phyloP scores from a whole-genome alignment of 2,329 filamentous ascomycete genomes.

The Pestalotiopsis fici region DNA sequence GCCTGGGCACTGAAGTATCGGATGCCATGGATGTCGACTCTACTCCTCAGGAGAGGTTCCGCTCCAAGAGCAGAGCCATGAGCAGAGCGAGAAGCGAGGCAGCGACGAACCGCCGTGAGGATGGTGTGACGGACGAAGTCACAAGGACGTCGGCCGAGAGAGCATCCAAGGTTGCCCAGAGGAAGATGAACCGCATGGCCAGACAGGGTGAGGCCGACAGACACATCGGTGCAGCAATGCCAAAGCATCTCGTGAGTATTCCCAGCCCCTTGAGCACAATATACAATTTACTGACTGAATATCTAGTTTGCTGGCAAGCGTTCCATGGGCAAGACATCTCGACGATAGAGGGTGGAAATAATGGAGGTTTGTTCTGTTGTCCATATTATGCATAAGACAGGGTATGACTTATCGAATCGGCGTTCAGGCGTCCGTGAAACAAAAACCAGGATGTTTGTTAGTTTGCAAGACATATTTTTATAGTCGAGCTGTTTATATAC shows the following conservation, averaged over 20 bases:
- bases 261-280: too few species aligned
- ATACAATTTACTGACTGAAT: neutral
- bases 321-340: conserved; percentile 12
- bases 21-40: conserved; percentile 77
- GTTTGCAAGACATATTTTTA: neutral
- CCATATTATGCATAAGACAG: neutral
- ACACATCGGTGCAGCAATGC: conserved; percentile 77
- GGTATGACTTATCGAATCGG: conserved; percentile 4
- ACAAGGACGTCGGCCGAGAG: conserved; percentile 79
- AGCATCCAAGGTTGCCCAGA: conserved; percentile 86
- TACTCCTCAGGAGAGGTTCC: conserved; percentile 58
- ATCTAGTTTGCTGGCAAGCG: conserved; percentile 14
- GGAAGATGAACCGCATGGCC: conserved; percentile 98
- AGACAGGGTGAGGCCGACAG: conserved; percentile 96
- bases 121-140: conserved; percentile 71
- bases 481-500: conserved; percentile 5
- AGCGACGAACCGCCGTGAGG: conserved; percentile 68
- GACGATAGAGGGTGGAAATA: conserved; percentile 7
- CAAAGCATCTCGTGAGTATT: conserved; percentile 86
- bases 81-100: conserved; percentile 61
- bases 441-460: conserved; percentile 3
- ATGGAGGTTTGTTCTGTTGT: neutral
- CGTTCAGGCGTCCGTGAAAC: conserved; percentile 1
- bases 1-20: conserved; percentile 62
- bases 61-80: conserved; percentile 63